Evolutionary conservation across 306 rosid species (phyloP), one percentile per base, ranked within the genome.

Genomic region (Sesbania bispinosa): DNA sequence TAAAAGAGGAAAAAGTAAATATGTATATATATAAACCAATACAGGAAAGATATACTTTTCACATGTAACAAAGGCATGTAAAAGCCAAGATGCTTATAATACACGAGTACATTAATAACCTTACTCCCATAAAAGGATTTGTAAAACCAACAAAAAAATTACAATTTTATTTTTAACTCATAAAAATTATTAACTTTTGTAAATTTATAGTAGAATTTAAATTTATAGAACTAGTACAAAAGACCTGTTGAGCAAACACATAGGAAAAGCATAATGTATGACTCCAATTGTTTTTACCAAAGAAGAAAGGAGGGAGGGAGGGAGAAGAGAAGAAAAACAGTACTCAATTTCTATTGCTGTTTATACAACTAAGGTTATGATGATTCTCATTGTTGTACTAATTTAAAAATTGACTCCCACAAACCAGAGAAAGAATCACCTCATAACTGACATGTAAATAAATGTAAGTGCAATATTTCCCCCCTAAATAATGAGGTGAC

Each of bases 381-480:
- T 3, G 8, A 2, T 32, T 74, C 48, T 20, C 64, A 62, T 19
- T 61, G 42, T 14, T 33, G 60, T 20, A 60, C 23, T 36, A 26
- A 35, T 35, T 11, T 43, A 24, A 42, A 80, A 42, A 23, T 26
- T 32, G 16, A 60, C 45, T 66, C 62, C 63, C 18, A 33, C 55
- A 54, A 54, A 33, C 36, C 21, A 71, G 13, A 52, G 62, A 62
- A 61, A 73, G 47, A 64, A 71, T 30, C 20, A 60, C 23, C 68
- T 19, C 20, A 54, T 33, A 36, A 41, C 52, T 60, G 30, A 30
- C 72, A 51, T 13, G 7, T 23, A 29, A 48, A 71, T 23, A 57
- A 50, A 46, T 29, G 5, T 45, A 43, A 1, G 50, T 5, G 23
- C 52, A 63, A 30, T 19, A 48, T 29, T 33, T 67, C 11, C 23